Percentiles rank a stretch among this genome's conserved stretches.
phyloP scores from a whole-genome alignment of 345 rosid genomes.

The Camelina hispida region DNA sequence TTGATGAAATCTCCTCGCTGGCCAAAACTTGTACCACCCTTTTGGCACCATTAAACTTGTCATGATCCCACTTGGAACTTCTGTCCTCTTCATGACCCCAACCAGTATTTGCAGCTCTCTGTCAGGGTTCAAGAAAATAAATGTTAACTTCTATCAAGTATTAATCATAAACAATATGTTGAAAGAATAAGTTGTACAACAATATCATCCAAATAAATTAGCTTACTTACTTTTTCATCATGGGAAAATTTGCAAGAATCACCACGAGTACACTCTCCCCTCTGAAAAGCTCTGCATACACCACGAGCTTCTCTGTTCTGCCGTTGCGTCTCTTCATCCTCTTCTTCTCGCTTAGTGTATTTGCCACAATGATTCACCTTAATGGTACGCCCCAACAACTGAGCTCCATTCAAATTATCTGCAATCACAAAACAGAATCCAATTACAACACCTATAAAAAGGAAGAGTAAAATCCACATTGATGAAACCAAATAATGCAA shows the following conservation, averaged over 20 bases:
- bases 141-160: not conserved
- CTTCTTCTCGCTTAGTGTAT: slow-evolving; percentile 84
- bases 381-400: slow-evolving; percentile 68
- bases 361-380: slow-evolving; percentile 76
- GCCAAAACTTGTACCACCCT: slow-evolving; percentile 48
- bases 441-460: not conserved
- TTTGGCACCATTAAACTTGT: slow-evolving; percentile 62
- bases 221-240: slow-evolving; percentile 81
- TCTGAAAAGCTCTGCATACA: slow-evolving; percentile 91
- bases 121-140: slow-evolving; percentile 26
- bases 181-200: not conserved
- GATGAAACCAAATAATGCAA: not conserved
- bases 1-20: slow-evolving; percentile 44
- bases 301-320: slow-evolving; percentile 90
- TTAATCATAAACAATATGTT: not conserved
- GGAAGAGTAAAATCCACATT: not conserved
- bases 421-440: slow-evolving; percentile 8
- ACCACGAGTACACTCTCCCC: slow-evolving; percentile 88
- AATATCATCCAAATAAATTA: not conserved
- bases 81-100: slow-evolving; percentile 82
- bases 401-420: slow-evolving; percentile 92
- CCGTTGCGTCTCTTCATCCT: slow-evolving; percentile 72
- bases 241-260: slow-evolving; percentile 90
- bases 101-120: slow-evolving; percentile 90
- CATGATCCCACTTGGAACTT: slow-evolving; percentile 70